Conservation (phyloP, 73 alveolate genomes). For the Uronychia setigera region DNA sequence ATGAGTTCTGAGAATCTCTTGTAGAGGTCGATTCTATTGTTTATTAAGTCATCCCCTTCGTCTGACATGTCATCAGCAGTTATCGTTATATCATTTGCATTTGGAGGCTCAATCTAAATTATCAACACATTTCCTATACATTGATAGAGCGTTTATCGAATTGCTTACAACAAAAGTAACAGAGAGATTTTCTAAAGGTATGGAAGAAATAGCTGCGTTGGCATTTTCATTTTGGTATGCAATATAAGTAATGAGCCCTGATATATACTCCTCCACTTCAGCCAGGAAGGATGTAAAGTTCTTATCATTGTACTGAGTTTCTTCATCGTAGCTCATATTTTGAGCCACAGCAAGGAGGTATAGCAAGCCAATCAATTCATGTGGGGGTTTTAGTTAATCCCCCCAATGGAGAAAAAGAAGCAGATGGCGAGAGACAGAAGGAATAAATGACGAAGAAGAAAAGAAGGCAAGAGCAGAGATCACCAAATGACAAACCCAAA, state of each 20-base stretch:
- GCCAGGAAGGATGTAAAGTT: slow-evolving; percentile 34
- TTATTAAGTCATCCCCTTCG: slow-evolving; percentile 46
- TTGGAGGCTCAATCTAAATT: slow-evolving; percentile 39
- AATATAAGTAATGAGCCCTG: slow-evolving; percentile 33
- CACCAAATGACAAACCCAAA: too few species aligned
- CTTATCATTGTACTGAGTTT: slow-evolving; percentile 30
- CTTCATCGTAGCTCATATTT: slow-evolving; percentile 38
- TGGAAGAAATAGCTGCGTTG: slow-evolving; percentile 49
- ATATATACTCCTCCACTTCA: slow-evolving; percentile 50
- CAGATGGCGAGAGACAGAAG: too few species aligned
- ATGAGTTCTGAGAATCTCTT: slow-evolving; percentile 27
- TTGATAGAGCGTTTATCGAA: slow-evolving; percentile 28
- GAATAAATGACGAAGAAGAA: too few species aligned
- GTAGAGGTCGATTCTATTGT: slow-evolving; percentile 38
- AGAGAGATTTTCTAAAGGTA: slow-evolving; percentile 20
- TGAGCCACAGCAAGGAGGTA: slow-evolving; percentile 33
- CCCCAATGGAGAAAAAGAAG: too few species aligned
- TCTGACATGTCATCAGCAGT: slow-evolving; percentile 31
- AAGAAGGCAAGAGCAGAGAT: too few species aligned
- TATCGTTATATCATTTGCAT: slow-evolving; percentile 21
- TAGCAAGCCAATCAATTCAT: too few species aligned
- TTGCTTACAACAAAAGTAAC: too few species aligned
- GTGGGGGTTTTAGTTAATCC: too few species aligned
- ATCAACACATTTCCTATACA: too few species aligned
- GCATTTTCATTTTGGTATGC: slow-evolving; percentile 48